Evolutionary conservation across 208 protist species (phyloP).

Genomic region (Acanthamoeba healyi): DNA sequence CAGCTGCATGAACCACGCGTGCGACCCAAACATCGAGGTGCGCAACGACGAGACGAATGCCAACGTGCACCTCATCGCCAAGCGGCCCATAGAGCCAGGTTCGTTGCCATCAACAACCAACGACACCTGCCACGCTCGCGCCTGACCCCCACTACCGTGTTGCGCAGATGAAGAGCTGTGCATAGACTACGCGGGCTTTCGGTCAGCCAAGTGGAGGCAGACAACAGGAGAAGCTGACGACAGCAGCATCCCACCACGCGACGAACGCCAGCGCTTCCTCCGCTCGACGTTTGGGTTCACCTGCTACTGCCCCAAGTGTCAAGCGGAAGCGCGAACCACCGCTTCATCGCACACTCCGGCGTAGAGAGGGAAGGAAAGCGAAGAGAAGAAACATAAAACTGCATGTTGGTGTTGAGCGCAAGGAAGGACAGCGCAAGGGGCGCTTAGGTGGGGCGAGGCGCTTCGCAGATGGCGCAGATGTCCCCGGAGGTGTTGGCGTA

Average conservation of each 20-base stretch:
- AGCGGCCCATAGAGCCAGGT: neutral
- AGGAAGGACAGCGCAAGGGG: no score
- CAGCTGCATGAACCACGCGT: slow-evolving; percentile 49
- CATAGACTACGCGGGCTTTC: slow-evolving; percentile 29
- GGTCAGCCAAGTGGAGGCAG: neutral
- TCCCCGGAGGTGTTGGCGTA: neutral
- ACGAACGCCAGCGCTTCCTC: neutral
- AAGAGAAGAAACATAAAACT: neutral
- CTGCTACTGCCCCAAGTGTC: neutral
- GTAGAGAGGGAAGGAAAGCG: neutral
- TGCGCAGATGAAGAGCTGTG: slow-evolving; percentile 27
- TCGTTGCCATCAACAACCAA: neutral
- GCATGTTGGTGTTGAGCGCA: no score
- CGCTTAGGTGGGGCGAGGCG: neutral
- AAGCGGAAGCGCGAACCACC: no score
- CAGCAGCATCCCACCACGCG: neutral
- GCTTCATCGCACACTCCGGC: no score
- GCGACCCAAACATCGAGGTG: slow-evolving; percentile 42
- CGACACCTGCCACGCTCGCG: neutral
- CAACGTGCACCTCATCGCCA: slow-evolving; percentile 46
- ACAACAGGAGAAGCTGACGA: neutral
- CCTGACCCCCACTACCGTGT: neutral
- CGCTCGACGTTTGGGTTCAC: neutral
- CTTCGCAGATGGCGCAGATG: slow-evolving; percentile 37
- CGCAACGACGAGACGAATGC: slow-evolving; percentile 28